These are phyloP conservation scores for Stropharia rugosoannulata DNA, from an alignment of 768 basidiomycete species.

Conservation along the genomic window DNA sequence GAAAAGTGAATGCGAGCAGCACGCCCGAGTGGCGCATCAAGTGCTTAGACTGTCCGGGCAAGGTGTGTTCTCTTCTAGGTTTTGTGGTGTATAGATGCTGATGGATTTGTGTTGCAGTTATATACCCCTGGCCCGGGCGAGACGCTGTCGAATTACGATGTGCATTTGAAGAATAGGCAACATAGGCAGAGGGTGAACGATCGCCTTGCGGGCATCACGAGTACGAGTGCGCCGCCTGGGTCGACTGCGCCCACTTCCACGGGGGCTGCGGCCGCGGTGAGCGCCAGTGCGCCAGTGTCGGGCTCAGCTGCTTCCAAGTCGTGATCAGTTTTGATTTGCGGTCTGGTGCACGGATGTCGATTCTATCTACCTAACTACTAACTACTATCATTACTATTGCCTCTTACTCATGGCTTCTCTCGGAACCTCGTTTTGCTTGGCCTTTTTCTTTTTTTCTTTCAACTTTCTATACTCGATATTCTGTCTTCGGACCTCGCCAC, in stretches of 20 bases:
- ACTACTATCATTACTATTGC: no score
- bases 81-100: constrained; percentile 10
- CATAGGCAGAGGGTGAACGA: constrained; percentile 75
- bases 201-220: constrained; percentile 32
- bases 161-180: constrained; percentile 85
- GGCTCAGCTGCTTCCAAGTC: no score
- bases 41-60: constrained; percentile 91
- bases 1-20: constrained; percentile 53
- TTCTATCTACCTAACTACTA: no score
- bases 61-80: constrained; percentile 47
- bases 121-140: constrained; percentile 91
- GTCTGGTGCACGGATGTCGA: no score
- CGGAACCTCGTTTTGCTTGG: background rate
- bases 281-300: no score
- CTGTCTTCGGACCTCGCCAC: background rate
- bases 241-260: background rate
- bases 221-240: background rate
- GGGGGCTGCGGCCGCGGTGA: background rate
- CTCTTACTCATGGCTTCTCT: no score
- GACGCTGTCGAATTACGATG: constrained; percentile 86
- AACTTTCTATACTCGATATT: background rate
- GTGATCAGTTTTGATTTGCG: no score
- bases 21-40: constrained; percentile 87
- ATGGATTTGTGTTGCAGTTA: constrained; percentile 41
- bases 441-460: background rate